These are phyloP conservation scores for Glebionis coronaria DNA, from an alignment of 129 eudicot genomes.

Conservation along the genomic window DNA sequence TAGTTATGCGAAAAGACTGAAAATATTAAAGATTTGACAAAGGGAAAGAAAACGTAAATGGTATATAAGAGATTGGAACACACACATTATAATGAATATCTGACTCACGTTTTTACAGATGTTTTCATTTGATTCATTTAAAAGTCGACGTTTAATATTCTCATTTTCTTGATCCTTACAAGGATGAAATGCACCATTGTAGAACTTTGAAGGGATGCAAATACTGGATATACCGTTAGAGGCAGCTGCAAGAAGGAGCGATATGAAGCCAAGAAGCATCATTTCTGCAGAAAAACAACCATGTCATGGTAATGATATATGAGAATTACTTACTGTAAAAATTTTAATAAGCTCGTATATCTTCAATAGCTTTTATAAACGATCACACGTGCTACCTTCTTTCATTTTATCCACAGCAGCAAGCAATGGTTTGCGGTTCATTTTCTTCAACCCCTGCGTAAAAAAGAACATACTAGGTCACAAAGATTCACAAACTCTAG, in stretches of 20 bases:
- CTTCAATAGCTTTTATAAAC: not conserved
- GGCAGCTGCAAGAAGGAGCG: constrained; percentile 86
- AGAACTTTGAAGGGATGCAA: constrained; percentile 79
- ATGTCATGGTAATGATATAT: constrained; percentile 11
- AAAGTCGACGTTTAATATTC: constrained; percentile 31
- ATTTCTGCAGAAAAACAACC: constrained; percentile 54
- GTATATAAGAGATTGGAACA: not conserved
- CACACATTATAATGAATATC: not conserved
- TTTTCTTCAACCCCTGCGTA: constrained; percentile 79
- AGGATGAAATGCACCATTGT: constrained; percentile 77
- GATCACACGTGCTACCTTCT: constrained; percentile 56
- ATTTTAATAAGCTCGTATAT: not conserved
- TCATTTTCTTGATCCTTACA: constrained; percentile 57
- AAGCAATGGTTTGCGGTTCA: constrained; percentile 83
- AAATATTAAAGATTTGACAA: too few relatives aligned
- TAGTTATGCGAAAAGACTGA: too few relatives aligned
- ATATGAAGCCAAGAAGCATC: constrained; percentile 98
- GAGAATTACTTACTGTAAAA: not conserved
- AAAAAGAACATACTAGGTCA: constrained; percentile 18
- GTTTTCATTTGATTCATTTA: constrained; percentile 40
- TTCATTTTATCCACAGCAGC: constrained; percentile 98
- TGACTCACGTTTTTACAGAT: constrained; percentile 60
- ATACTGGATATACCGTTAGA: constrained; percentile 79
- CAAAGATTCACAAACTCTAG: constrained; percentile 8
- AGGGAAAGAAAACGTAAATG: not conserved